Conservation (phyloP, 225 moss, liverwort and hornwort genomes). For the Pseudoscleropodium purum region DNA sequence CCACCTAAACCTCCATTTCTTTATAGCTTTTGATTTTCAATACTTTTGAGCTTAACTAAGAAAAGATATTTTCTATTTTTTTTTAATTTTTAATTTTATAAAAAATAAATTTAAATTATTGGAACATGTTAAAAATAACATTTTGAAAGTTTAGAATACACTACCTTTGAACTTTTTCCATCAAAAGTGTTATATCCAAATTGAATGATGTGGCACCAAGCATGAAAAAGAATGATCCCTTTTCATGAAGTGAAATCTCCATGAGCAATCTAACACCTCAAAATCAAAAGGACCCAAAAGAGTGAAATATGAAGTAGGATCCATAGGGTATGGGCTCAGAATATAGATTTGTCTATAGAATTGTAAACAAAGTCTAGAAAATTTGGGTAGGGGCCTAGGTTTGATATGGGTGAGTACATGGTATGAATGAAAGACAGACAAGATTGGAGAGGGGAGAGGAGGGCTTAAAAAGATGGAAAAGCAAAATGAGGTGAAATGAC, state of each 20-base stretch:
- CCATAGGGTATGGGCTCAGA: accelerated
- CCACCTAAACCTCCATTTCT: no score
- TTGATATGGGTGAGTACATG: no score
- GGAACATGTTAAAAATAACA: not conserved
- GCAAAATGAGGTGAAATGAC: no score
- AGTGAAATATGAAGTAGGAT: not conserved
- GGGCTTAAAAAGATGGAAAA: no score
- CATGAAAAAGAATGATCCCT: not conserved
- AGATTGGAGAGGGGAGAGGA: no score
- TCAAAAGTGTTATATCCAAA: accelerated
- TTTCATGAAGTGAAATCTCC: not conserved
- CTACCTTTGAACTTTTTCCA: not conserved
- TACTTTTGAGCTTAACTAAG: not conserved
- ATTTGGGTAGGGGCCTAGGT: accelerated
- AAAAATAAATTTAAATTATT: not conserved
- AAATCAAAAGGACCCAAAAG: accelerated
- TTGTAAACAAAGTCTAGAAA: not conserved
- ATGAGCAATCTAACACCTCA: not conserved
- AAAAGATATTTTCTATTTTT: not conserved
- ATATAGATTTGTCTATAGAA: accelerated
- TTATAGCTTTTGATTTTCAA: not conserved
- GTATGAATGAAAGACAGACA: no score
- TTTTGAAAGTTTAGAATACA: not conserved
- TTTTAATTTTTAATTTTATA: not conserved
- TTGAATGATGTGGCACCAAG: accelerated